A percentile compares a stretch with the other conserved stretches of the same genome.
Conservation (phyloP, 2,329 filamentous ascomycete species). For the Alternaria brassicicola region DNA sequence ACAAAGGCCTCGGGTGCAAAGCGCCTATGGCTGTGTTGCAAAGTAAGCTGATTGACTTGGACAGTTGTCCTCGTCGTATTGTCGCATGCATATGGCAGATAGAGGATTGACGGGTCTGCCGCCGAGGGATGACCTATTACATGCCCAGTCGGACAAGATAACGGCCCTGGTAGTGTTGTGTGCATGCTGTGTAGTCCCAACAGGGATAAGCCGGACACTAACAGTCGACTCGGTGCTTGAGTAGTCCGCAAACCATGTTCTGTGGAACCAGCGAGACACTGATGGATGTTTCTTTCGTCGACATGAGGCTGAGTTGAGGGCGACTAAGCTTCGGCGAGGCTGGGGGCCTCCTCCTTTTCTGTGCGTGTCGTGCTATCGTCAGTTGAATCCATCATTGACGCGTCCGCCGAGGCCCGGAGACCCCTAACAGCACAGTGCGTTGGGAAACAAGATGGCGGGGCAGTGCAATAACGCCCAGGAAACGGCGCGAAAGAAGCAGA, state of each 20-base stretch:
- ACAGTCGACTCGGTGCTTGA: constrained; percentile 7
- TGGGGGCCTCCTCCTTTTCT: constrained; percentile 17
- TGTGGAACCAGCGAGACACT: constrained; percentile 16
- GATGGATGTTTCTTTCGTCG: constrained; percentile 14
- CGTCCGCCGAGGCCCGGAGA: constrained; percentile 31
- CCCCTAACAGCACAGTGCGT: constrained; percentile 24
- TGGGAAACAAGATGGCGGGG: constrained; percentile 27
- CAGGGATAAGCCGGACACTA: constrained; percentile 20
- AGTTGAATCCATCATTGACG: constrained; percentile 16
- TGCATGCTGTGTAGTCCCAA: constrained; percentile 11
- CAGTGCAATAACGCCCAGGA: constrained; percentile 36
- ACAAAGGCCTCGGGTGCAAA: constrained; percentile 2
- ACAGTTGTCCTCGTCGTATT: neutral
- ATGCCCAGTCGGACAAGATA: constrained; percentile 20
- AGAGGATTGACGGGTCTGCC: constrained; percentile 4
- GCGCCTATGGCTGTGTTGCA: constrained; percentile 17
- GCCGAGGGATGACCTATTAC: neutral
- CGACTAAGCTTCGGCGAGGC: constrained; percentile 20
- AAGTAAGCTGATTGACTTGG: neutral
- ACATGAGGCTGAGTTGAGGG: constrained; percentile 33
- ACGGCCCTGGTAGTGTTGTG: neutral
- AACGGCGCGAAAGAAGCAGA: constrained; percentile 23
- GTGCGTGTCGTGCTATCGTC: constrained; percentile 21
- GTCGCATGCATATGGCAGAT: neutral
- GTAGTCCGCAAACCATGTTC: neutral